These are phyloP conservation scores for Omphalotus guepiniiformis DNA, from an alignment of 768 basidiomycete genomes.

Conservation along the genomic window DNA sequence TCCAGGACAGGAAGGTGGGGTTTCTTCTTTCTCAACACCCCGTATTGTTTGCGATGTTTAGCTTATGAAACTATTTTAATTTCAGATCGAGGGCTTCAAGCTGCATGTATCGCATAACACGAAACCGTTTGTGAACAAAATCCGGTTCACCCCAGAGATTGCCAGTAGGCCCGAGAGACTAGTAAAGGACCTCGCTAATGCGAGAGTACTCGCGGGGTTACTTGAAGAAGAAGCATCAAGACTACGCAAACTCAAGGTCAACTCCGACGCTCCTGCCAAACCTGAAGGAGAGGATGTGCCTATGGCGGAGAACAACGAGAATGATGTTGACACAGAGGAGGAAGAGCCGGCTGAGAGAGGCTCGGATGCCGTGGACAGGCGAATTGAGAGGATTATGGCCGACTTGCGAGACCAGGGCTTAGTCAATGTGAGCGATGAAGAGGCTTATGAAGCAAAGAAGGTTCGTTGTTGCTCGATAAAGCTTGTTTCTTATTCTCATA, in stretches of 20 bases:
- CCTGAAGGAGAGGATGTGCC: conserved; percentile 25
- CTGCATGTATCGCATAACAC: conserved; percentile 82
- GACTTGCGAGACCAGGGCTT: conserved; percentile 64
- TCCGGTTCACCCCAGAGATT: conserved; percentile 79
- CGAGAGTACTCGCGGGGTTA: conserved; percentile 63
- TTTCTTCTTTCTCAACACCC: background rate
- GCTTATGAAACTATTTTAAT: too few species aligned
- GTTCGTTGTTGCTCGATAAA: conserved; percentile 34
- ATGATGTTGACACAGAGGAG: conserved; percentile 30
- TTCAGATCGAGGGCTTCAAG: conserved; percentile 91
- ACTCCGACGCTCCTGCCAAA: conserved; percentile 21
- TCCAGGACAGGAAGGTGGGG: conserved; percentile 82
- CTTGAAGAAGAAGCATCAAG: conserved; percentile 68
- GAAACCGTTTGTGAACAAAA: conserved; percentile 71
- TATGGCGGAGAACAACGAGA: conserved; percentile 20
- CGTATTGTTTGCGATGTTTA: too few species aligned
- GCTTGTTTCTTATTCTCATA: conserved; percentile 17
- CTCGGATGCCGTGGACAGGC: conserved; percentile 77
- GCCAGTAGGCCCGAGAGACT: conserved; percentile 78
- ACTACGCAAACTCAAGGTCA: conserved; percentile 41
- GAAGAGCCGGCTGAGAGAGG: conserved; percentile 58
- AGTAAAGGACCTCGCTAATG: conserved; percentile 75
- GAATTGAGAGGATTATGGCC: conserved; percentile 71
- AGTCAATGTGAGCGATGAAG: conserved; percentile 58
- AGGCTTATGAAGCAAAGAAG: conserved; percentile 66